Percentiles rank a stretch among this genome's conserved stretches.
Evolutionary conservation across 2,329 filamentous ascomycete genomes (phyloP).

Genomic region (Penicillium frequentans): DNA sequence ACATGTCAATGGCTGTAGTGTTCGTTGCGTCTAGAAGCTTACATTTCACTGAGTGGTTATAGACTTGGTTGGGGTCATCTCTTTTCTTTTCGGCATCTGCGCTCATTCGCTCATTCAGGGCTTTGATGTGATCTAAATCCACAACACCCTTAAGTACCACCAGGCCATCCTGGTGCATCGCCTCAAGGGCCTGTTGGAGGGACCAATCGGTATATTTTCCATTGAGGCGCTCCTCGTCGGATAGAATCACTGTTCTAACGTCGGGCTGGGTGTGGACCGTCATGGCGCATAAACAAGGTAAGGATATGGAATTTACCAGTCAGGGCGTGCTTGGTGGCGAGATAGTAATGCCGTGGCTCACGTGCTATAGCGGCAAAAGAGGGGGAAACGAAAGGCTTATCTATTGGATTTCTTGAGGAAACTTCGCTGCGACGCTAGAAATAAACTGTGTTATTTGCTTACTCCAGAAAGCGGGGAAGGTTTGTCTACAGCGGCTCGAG

Average conservation of each 20-base stretch:
- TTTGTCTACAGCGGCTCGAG: neutral
- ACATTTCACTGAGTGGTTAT: conserved; percentile 2
- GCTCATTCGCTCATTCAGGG: neutral
- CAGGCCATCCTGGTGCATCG: neutral
- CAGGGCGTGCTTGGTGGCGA: neutral
- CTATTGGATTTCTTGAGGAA: neutral
- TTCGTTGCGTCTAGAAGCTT: neutral
- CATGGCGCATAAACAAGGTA: neutral
- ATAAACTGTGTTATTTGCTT: no score
- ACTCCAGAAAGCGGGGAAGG: neutral
- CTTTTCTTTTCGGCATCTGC: conserved; percentile 1
- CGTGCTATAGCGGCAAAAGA: neutral
- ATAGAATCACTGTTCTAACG: neutral
- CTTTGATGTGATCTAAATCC: neutral
- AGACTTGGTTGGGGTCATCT: neutral
- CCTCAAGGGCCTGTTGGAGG: neutral
- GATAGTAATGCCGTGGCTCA: neutral
- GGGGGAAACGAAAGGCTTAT: neutral
- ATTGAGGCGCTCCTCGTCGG: neutral
- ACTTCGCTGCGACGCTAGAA: neutral
- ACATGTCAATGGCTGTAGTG: neutral
- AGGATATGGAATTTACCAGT: neutral
- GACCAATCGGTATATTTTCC: neutral
- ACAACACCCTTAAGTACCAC: neutral
- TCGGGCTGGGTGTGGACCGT: neutral